A percentile compares a stretch with the other conserved stretches of the same genome.
Conservation (phyloP, 1,139 yeast species). For the Zygosaccharomyces pseudobailii region DNA sequence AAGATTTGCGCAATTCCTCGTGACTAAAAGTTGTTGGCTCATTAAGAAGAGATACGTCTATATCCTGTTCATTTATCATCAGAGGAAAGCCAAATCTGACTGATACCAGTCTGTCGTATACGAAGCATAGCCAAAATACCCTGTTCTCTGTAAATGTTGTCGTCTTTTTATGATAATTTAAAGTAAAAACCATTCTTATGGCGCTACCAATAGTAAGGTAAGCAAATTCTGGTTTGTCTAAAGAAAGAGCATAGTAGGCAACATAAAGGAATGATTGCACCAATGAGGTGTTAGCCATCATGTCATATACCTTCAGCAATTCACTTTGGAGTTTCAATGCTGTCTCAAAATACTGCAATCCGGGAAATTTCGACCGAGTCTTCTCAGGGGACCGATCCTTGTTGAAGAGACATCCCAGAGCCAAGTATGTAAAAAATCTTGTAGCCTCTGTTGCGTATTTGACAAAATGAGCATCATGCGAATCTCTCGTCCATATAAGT, state of each 20-base stretch:
- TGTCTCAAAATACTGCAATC: conserved; percentile 13
- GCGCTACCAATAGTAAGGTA: conserved; percentile 17
- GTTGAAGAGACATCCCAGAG: conserved; percentile 9
- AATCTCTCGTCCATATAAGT: conserved; percentile 1
- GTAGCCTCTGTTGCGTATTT: conserved; percentile 13
- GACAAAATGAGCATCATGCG: not conserved
- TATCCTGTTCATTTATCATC: conserved; percentile 14
- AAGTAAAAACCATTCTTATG: conserved; percentile 11
- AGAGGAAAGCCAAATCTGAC: conserved; percentile 19
- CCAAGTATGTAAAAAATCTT: conserved; percentile 11
- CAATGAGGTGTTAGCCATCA: conserved; percentile 9
- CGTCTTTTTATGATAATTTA: conserved; percentile 13
- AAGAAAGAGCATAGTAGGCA: conserved; percentile 16
- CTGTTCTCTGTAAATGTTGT: conserved; percentile 10
- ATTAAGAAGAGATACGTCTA: conserved; percentile 11
- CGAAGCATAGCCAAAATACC: conserved; percentile 18
- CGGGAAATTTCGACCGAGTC: conserved; percentile 10
- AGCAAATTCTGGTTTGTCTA: conserved; percentile 15
- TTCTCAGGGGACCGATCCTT: conserved; percentile 4
- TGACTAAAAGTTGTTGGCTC: conserved; percentile 1
- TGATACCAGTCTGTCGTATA: conserved; percentile 17
- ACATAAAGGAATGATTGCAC: conserved; percentile 16
- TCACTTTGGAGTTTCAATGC: conserved; percentile 12
- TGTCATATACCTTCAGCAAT: conserved; percentile 10
- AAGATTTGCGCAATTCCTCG: conserved; percentile 1